Base-by-base conservation (phyloP, 1,284 basidiomycete species). In the Apiotrichum porosum region DNA sequence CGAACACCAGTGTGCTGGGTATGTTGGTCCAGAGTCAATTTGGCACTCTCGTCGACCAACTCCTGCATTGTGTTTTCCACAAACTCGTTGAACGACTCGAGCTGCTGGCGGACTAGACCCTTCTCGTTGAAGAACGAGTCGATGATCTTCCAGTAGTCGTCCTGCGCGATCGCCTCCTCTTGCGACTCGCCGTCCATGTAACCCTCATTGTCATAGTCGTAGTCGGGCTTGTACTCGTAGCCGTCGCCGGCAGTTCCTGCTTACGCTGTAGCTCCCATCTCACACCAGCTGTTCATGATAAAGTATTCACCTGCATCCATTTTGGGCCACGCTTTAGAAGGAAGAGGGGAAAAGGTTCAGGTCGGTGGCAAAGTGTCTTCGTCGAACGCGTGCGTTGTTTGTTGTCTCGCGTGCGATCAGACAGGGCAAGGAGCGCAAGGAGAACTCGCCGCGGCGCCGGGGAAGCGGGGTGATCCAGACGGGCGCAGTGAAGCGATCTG, bases 51-150 rank as follows among this genome's bases (percentile, higher is more conserved):
- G 68, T 98, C 94, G 30, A 99, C 93, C 28, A 99, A 80, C 71
- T 98, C 94, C 75, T 98, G 94, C 88, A 99, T 97, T n/a, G 93
- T 97, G 67, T 97, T 97, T 72, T 94, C 90, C 41, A 99, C 89
- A 67, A 98, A 99, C 75, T 98, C 95, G 73, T 99, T 93, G 76
- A 95, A 99, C 24, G 90, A 94, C 77, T 95, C 92, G 48, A 98
- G 82, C 73, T 99, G 94, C 72, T 98, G 95, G 46, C 91, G 83
- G 49, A 98, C 95, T 51, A 99, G 84, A 75, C 94, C 94, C 74
- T 95, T 97, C 72, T 93, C 88, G 55, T 90, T 86, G 71, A 98
- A 98, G 78, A 97, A 98, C 63, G 88, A 84, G 53, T 88, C 86
- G 65, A 98, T 97, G 63, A 95, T 83, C 37, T 85, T 86, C 92